A percentile compares a stretch with the other conserved stretches of the same genome.
phyloP scores from a whole-genome alignment of 108 stramenopile species.

The Schizochytrium sp. region DNA sequence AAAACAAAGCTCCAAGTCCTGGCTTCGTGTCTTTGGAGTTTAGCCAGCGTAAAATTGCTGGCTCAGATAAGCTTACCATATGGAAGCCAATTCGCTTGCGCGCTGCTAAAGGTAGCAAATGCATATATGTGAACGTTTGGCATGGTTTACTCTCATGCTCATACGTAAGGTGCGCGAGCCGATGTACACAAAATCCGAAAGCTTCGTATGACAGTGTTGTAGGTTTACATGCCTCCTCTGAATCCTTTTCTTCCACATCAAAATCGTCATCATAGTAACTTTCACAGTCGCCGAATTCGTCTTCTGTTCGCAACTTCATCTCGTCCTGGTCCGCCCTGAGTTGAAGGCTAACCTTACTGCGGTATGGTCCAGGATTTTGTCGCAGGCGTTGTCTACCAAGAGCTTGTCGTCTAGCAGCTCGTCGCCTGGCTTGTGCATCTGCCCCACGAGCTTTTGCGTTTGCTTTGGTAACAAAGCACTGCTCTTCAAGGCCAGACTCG shows the following conservation, averaged over 20 bases:
- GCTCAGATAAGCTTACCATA: not conserved
- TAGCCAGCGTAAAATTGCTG: conserved; percentile 25
- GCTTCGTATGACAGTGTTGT: conserved; percentile 8
- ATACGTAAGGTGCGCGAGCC: conserved; percentile 30
- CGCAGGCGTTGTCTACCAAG: not conserved
- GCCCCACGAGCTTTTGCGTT: not conserved
- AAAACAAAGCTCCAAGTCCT: not conserved
- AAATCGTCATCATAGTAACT: no score
- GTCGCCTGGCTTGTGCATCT: not conserved
- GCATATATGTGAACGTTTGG: conserved; percentile 1
- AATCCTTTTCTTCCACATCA: no score
- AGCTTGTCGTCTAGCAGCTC: not conserved
- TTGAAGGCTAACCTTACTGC: no score
- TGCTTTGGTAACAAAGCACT: not conserved
- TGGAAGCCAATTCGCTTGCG: not conserved
- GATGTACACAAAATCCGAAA: conserved; percentile 48
- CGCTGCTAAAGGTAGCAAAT: conserved; percentile 5
- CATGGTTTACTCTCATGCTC: conserved; percentile 32
- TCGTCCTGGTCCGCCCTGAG: no score
- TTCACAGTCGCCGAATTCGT: no score
- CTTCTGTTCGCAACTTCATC: no score
- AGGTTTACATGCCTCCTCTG: not conserved
- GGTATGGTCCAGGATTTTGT: not conserved
- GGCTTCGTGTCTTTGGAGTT: not conserved
- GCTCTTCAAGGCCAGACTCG: not conserved